These are phyloP conservation scores for Catenaria anguillulae DNA, from an alignment of 371 early-diverging fungal species.

Conservation along the genomic window DNA sequence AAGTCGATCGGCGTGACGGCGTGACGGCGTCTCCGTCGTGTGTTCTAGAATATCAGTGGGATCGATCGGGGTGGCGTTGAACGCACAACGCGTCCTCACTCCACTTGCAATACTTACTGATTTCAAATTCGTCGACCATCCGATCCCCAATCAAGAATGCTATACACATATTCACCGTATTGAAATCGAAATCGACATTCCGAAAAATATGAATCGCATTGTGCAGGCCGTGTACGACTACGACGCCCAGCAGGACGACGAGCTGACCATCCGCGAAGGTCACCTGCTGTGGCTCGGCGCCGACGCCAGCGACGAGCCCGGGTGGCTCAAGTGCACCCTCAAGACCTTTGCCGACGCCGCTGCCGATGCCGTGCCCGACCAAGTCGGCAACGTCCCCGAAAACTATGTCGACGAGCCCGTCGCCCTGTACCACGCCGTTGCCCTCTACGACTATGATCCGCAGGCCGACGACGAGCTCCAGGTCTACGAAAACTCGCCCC, in stretches of 20 bases:
- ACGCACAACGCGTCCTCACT: no score
- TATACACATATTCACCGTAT: no score
- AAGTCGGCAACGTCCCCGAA: neutral
- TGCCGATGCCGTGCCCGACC: neutral
- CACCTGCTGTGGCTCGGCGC: neutral
- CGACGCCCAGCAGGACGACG: neutral
- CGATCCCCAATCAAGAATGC: no score
- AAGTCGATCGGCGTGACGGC: no score
- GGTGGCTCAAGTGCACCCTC: neutral
- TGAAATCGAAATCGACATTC: no score
- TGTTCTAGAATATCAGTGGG: no score
- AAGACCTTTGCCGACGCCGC: no score
- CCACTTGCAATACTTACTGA: no score
- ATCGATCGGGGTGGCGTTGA: no score
- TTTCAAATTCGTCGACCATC: no score
- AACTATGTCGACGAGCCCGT: slow-evolving; percentile 3
- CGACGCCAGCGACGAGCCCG: neutral
- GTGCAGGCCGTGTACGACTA: slow-evolving; percentile 7
- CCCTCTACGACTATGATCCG: slow-evolving; percentile 74
- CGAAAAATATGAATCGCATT: no score
- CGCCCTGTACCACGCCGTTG: slow-evolving; percentile 9
- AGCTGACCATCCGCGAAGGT: neutral
- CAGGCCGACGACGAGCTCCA: slow-evolving; percentile 70
- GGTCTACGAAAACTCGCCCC: slow-evolving; percentile 55
- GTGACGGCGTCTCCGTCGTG: no score